Percentiles rank a stretch among this genome's conserved stretches.
Conservation (phyloP, 306 rosid species). For the Quercus glauca region DNA sequence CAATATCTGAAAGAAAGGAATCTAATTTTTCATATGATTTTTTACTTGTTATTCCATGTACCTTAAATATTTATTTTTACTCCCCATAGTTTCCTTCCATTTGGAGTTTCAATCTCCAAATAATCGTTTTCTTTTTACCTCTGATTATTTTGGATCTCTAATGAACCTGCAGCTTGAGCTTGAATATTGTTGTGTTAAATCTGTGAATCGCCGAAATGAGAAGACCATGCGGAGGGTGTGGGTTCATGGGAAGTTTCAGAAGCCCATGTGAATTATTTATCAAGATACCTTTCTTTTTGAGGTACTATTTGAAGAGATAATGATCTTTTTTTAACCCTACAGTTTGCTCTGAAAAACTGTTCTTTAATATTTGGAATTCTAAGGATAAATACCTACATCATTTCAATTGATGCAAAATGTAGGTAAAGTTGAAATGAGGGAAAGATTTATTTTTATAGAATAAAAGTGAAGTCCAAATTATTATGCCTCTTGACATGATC, state of each 20-base stretch:
- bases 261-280: constrained; percentile 41
- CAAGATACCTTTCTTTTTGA: constrained; percentile 3
- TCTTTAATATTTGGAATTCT: background rate
- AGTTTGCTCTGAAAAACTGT: background rate
- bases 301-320: background rate
- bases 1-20: background rate
- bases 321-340: background rate
- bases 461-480: no score
- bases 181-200: constrained; percentile 84
- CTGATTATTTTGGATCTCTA: constrained; percentile 5
- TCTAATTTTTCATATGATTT: background rate
- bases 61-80: background rate
- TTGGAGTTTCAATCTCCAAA: background rate
- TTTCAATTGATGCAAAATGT: background rate
- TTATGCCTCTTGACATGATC: no score
- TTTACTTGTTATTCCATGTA: background rate
- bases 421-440: background rate
- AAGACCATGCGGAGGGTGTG: constrained; percentile 88
- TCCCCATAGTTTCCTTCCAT: background rate
- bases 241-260: constrained; percentile 96
- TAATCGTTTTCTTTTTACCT: background rate
- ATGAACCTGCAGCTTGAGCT: constrained; percentile 69
- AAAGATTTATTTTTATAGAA: no score
- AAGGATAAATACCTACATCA: background rate
- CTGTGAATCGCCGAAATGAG: constrained; percentile 71